These are phyloP conservation scores for Boletus mariae DNA, from an alignment of 1,284 basidiomycete species.

Conservation along the genomic window DNA sequence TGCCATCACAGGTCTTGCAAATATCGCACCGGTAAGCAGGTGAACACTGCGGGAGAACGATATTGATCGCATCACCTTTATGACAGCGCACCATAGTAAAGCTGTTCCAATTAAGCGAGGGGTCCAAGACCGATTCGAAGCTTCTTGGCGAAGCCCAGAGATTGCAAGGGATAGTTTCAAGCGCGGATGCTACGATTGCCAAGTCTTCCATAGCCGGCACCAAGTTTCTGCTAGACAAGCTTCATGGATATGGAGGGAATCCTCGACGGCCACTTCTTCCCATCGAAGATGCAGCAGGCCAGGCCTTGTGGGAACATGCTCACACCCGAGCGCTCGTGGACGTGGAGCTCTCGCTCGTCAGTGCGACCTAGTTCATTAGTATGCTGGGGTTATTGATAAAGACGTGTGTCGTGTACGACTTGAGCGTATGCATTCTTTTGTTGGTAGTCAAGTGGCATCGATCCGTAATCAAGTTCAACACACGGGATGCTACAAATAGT, in stretches of 20 bases:
- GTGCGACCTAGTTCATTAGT: conserved; percentile 20
- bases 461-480: background rate
- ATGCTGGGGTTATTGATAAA: background rate
- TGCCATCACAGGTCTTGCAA: conserved; percentile 79
- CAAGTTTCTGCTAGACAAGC: conserved; percentile 72
- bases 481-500: background rate
- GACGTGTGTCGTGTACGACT: background rate
- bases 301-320: conserved; percentile 64
- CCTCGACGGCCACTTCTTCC: conserved; percentile 74
- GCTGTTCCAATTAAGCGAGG: conserved; percentile 61
- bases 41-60: background rate
- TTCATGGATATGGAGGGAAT: conserved; percentile 74
- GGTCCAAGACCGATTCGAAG: conserved; percentile 50
- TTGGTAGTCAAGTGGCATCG: background rate
- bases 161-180: conserved; percentile 76
- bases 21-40: conserved; percentile 67
- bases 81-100: conserved; percentile 55
- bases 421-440: background rate
- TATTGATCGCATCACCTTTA: conserved; percentile 1
- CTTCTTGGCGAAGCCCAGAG: conserved; percentile 67
- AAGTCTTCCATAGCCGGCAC: conserved; percentile 79
- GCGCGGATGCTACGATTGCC: conserved; percentile 77
- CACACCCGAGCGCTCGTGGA: conserved; percentile 64
- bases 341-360: conserved; percentile 60
- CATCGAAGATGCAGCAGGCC: conserved; percentile 50